Conservation (phyloP, 805 yeast species). For the Brettanomyces sp. region DNA sequence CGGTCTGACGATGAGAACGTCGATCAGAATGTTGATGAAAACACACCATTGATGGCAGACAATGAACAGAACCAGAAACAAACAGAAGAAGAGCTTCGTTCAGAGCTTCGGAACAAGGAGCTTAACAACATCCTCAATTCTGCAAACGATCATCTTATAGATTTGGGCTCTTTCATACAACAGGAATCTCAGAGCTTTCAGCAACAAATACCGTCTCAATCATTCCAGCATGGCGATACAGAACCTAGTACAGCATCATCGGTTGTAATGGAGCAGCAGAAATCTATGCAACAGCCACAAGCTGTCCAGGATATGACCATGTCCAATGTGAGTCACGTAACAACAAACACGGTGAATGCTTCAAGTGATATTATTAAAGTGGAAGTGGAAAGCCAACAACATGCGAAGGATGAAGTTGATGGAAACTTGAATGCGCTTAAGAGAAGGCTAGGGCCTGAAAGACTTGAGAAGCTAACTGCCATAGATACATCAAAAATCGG, state of each 20-base stretch:
- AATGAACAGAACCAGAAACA: constrained; percentile 12
- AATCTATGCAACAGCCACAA: constrained; percentile 4
- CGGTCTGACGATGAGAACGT: constrained; percentile 7
- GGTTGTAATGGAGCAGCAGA: constrained; percentile 6
- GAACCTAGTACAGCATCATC: not conserved
- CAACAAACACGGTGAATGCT: constrained; percentile 1
- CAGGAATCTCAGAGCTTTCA: constrained; percentile 4
- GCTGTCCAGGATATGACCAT: constrained; percentile 2
- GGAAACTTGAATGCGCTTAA: constrained; percentile 7
- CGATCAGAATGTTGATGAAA: constrained; percentile 20
- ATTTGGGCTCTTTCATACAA: constrained; percentile 17
- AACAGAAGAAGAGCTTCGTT: constrained; percentile 15
- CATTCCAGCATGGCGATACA: not conserved
- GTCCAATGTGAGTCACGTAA: constrained; percentile 2
- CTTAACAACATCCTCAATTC: constrained; percentile 23
- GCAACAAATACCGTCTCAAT: not conserved
- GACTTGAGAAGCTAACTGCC: constrained; percentile 1
- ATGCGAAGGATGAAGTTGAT: constrained; percentile 6
- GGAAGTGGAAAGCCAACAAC: constrained; percentile 8
- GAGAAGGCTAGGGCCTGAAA: constrained; percentile 4
- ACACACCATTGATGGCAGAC: constrained; percentile 18
- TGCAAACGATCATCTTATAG: constrained; percentile 26
- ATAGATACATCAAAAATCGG: constrained; percentile 7
- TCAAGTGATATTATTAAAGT: constrained; percentile 9
- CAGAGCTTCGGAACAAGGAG: constrained; percentile 23